Conservation (phyloP, 768 basidiomycete genomes). For the Leccinum rimulosum region DNA sequence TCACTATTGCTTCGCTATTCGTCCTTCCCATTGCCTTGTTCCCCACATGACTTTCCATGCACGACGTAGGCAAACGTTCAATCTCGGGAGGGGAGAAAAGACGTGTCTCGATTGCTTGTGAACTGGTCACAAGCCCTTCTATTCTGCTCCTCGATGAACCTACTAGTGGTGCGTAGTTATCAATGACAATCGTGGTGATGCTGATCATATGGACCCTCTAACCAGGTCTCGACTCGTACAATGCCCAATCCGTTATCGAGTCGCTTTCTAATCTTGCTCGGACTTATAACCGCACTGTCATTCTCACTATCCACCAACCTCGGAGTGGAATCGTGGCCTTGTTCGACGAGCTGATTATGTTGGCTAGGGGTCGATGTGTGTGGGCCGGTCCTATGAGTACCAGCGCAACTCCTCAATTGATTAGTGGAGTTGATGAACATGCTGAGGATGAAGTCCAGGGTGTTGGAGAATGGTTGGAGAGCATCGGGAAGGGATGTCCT, state of each 20-base stretch:
- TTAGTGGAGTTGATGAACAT: constrained; percentile 7
- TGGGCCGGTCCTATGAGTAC: constrained; percentile 32
- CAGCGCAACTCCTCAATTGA: constrained; percentile 2
- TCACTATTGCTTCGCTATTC: background rate
- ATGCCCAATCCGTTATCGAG: constrained; percentile 93
- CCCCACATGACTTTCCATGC: background rate
- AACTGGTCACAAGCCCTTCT: constrained; percentile 94
- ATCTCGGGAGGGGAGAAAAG: constrained; percentile 99
- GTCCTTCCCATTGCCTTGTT: background rate
- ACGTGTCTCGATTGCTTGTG: constrained; percentile 95
- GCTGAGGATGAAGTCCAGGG: constrained; percentile 22
- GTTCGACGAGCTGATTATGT: constrained; percentile 87
- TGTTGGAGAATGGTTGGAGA: constrained; percentile 63
- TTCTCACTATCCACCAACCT: constrained; percentile 98
- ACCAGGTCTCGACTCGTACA: constrained; percentile 88
- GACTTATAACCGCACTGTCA: constrained; percentile 89
- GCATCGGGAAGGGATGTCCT: constrained; percentile 82
- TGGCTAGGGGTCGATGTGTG: constrained; percentile 71
- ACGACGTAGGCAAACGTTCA: constrained; percentile 66
- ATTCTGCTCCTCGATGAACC: constrained; percentile 97
- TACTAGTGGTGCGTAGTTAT: constrained; percentile 69
- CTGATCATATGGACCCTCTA: background rate
- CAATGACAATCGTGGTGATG: background rate
- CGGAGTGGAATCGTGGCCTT: constrained; percentile 95
- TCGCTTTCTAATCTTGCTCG: constrained; percentile 81